Evolutionary conservation across 306 rosid species (phyloP).

Genomic region (Acacia acuminata): DNA sequence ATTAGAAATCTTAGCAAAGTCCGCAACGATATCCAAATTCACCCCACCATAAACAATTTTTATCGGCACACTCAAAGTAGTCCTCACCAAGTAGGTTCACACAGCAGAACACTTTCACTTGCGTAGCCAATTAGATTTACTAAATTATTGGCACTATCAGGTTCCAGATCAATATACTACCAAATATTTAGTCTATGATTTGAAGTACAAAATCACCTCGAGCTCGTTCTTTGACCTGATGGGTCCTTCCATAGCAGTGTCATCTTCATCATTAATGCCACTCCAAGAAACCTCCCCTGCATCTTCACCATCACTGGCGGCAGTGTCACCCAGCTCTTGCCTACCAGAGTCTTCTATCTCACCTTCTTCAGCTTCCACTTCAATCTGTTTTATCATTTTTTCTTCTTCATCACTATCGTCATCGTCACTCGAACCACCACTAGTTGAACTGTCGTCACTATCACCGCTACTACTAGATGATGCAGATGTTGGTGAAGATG

Average conservation of each 20-base stretch:
- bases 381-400: slow-evolving; percentile 26
- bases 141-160: background rate
- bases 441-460: slow-evolving; percentile 6
- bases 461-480: slow-evolving; percentile 36
- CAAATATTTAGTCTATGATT: background rate
- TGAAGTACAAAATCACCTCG: slow-evolving; percentile 47
- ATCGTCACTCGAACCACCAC: slow-evolving; percentile 8
- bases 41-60: background rate
- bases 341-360: slow-evolving; percentile 59
- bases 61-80: background rate
- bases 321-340: slow-evolving; percentile 5
- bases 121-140: background rate
- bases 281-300: slow-evolving; percentile 4
- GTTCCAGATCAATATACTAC: background rate
- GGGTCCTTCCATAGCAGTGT: slow-evolving; percentile 43
- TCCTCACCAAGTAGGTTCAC: background rate
- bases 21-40: background rate
- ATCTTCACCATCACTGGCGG: background rate
- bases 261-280: background rate
- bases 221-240: slow-evolving; percentile 76
- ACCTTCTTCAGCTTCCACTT: slow-evolving; percentile 76
- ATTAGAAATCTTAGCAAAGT: background rate
- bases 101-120: background rate
- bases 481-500: slow-evolving; percentile 28
- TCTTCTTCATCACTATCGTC: slow-evolving; percentile 8